A percentile compares a stretch with the other conserved stretches of the same genome.
Conservation (phyloP, 768 basidiomycete species). For the Polyporus arcularius region DNA sequence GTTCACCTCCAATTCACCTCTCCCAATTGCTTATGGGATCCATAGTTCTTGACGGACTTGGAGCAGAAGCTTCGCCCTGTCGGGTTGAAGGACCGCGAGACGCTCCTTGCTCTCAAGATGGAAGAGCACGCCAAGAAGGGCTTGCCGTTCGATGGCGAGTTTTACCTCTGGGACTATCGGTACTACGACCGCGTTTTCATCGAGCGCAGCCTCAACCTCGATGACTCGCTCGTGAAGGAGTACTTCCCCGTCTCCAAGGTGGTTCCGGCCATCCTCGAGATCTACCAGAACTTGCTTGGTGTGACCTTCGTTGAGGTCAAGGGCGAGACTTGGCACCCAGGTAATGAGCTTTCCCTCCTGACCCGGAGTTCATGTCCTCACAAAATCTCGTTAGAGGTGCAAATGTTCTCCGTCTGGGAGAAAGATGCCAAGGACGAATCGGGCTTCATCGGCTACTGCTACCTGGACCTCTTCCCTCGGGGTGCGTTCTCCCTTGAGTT, state of each 20-base stretch:
- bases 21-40: not conserved
- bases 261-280: slow-evolving; percentile 77
- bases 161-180: slow-evolving; percentile 87
- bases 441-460: slow-evolving; percentile 82
- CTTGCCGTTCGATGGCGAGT: slow-evolving; percentile 65
- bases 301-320: slow-evolving; percentile 63
- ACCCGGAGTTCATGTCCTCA: not conserved
- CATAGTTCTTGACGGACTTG: slow-evolving; percentile 77
- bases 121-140: slow-evolving; percentile 66
- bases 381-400: slow-evolving; percentile 55
- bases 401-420: slow-evolving; percentile 85
- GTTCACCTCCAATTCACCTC: not conserved
- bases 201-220: slow-evolving; percentile 67
- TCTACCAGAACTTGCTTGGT: slow-evolving; percentile 81
- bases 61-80: slow-evolving; percentile 73
- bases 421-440: slow-evolving; percentile 68
- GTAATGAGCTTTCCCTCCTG: slow-evolving; percentile 36
- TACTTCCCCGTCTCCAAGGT: slow-evolving; percentile 88
- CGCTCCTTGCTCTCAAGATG: slow-evolving; percentile 72
- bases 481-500: slow-evolving; percentile 42
- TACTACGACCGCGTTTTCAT: slow-evolving; percentile 69
- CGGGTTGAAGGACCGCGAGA: slow-evolving; percentile 63
- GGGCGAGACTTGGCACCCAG: slow-evolving; percentile 79
- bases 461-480: slow-evolving; percentile 86
- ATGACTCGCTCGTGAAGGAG: slow-evolving; percentile 81